Percentiles rank a stretch among this genome's conserved stretches.
Conservation (phyloP, 352 stramenopile species). For the Phytopythium oedochilum region DNA sequence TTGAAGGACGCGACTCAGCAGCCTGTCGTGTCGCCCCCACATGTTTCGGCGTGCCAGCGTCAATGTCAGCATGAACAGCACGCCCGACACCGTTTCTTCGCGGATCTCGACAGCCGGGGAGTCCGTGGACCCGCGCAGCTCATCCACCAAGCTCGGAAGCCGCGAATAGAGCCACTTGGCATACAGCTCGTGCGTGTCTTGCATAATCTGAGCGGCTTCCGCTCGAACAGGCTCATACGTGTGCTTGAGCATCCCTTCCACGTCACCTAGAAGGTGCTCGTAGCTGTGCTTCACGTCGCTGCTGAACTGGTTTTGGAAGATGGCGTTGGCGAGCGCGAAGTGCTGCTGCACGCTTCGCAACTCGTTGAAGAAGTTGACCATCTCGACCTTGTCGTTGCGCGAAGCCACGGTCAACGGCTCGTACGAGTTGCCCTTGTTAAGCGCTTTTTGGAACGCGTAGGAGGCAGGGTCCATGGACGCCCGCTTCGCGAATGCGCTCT, state of each 20-base stretch:
- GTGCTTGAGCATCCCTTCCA: constrained; percentile 50
- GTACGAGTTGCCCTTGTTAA: constrained; percentile 4
- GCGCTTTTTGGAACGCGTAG: constrained; percentile 25
- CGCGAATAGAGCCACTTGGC: constrained; percentile 45
- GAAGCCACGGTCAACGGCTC: constrained; percentile 24
- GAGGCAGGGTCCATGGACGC: constrained; percentile 49
- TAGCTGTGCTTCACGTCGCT: constrained; percentile 21
- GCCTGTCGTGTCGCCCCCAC: constrained; percentile 36
- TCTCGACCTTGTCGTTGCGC: constrained; percentile 68
- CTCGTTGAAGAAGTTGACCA: constrained; percentile 52
- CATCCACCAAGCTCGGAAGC: constrained; percentile 33
- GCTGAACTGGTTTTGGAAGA: constrained; percentile 19
- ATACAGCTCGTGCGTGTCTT: constrained; percentile 47
- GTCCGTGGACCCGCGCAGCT: constrained; percentile 30
- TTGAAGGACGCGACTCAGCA: constrained; percentile 37
- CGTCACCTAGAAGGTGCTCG: constrained; percentile 35
- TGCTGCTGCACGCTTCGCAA: constrained; percentile 59
- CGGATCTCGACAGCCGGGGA: constrained; percentile 12
- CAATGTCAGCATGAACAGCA: constrained; percentile 32
- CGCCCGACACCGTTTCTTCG: constrained; percentile 9
- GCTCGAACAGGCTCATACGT: constrained; percentile 48
- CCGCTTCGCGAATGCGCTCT: constrained; percentile 48
- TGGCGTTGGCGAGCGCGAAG: constrained; percentile 47
- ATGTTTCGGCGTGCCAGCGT: constrained; percentile 33
- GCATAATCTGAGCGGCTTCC: constrained; percentile 32